Evolutionary conservation across 78 protist species (phyloP).

Genomic region (Dictyostelium purpureum): DNA sequence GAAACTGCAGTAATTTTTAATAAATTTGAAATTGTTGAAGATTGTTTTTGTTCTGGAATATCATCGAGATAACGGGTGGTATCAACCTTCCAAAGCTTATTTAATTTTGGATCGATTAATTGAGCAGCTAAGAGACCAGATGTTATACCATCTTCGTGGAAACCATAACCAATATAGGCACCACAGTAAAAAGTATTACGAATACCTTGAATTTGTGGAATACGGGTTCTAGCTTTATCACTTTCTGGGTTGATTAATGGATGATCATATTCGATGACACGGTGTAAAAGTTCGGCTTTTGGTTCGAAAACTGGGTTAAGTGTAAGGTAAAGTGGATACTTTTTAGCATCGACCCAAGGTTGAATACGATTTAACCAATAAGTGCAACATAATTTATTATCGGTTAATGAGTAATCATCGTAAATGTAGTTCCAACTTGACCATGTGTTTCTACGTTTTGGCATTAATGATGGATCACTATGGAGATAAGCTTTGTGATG

Average conservation of each 20-base stretch:
- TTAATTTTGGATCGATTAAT: conserved; percentile 8
- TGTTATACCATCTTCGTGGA: conserved; percentile 69
- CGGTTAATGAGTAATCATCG: conserved; percentile 24
- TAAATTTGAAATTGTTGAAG: background rate
- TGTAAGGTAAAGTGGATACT: conserved; percentile 42
- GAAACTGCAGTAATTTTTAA: too few relatives aligned
- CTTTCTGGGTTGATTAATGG: conserved; percentile 1
- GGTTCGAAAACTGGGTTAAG: conserved; percentile 51
- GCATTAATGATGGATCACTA: conserved; percentile 34
- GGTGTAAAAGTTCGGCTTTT: background rate
- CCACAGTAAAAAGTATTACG: conserved; percentile 41
- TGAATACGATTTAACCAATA: conserved; percentile 72
- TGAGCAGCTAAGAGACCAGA: conserved; percentile 59
- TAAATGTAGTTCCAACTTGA: conserved; percentile 60
- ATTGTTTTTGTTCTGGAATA: background rate
- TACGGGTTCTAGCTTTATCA: background rate
- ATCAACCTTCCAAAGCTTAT: conserved; percentile 41
- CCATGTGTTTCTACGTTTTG: conserved; percentile 26
- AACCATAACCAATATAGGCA: conserved; percentile 51
- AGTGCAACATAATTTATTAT: conserved; percentile 31
- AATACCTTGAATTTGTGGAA: conserved; percentile 37
- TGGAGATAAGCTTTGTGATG: conserved; percentile 35
- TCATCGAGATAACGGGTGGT: background rate
- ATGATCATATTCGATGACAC: conserved; percentile 56
- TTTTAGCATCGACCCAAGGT: conserved; percentile 36